Conservation (phyloP, 768 basidiomycete genomes). For the Pleurotus pulmonarius region DNA sequence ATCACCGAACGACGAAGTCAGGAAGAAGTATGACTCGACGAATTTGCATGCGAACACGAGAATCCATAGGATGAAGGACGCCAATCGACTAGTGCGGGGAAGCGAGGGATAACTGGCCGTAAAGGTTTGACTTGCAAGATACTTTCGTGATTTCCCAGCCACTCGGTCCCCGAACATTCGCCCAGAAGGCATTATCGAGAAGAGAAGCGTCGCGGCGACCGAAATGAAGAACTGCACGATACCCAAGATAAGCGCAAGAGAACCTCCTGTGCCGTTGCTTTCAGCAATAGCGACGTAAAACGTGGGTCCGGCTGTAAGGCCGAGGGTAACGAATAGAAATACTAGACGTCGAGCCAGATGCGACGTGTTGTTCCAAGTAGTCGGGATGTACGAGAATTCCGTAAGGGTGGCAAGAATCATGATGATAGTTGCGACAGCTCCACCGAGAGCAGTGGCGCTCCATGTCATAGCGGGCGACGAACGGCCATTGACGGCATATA, state of each 20-base stretch:
- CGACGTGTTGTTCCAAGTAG: slow-evolving; percentile 98
- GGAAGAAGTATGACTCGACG: slow-evolving; percentile 96
- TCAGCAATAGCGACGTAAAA: slow-evolving; percentile 92
- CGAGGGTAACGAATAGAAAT: slow-evolving; percentile 89
- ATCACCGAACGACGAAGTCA: slow-evolving; percentile 90
- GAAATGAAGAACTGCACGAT: slow-evolving; percentile 97
- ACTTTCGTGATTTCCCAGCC: slow-evolving; percentile 91
- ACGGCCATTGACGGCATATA: slow-evolving; percentile 63
- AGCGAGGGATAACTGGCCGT: slow-evolving; percentile 90
- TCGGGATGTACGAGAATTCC: slow-evolving; percentile 97
- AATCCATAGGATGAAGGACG: slow-evolving; percentile 81
- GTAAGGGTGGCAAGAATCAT: slow-evolving; percentile 93
- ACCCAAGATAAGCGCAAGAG: slow-evolving; percentile 85
- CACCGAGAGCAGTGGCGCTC: slow-evolving; percentile 93
- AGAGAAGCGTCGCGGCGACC: slow-evolving; percentile 79
- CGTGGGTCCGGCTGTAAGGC: slow-evolving; percentile 87
- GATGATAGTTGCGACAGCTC: slow-evolving; percentile 92
- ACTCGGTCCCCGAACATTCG: slow-evolving; percentile 99
- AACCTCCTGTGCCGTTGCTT: slow-evolving; percentile 56
- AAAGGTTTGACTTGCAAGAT: slow-evolving; percentile 97
- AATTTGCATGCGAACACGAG: slow-evolving; percentile 97
- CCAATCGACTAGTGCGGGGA: slow-evolving; percentile 58
- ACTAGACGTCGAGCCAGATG: slow-evolving; percentile 89
- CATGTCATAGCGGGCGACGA: slow-evolving; percentile 80
- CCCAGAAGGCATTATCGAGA: slow-evolving; percentile 90